phyloP scores from a whole-genome alignment of 129 eudicot species.

The Mikania micrantha region DNA sequence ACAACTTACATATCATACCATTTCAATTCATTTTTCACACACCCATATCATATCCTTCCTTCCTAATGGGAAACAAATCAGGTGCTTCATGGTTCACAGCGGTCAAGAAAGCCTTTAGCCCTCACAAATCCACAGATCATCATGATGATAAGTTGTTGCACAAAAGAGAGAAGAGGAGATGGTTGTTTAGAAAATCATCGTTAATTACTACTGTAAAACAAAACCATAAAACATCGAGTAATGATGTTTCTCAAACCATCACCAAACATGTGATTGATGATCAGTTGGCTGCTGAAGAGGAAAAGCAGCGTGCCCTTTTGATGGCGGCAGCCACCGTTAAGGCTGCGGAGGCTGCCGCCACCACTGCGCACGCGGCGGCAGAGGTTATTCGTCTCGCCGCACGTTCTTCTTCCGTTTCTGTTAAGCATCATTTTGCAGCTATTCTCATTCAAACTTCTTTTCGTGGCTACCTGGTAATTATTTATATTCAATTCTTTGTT shows the following conservation, averaged over 20 bases:
- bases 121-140: conserved; percentile 48
- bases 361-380: conserved; percentile 57
- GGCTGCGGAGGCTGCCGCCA: conserved; percentile 59
- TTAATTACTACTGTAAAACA: conserved; percentile 6
- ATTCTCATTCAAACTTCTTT: conserved; percentile 78
- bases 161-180: conserved; percentile 72
- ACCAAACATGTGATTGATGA: background rate
- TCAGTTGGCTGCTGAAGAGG: conserved; percentile 1
- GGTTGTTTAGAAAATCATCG: conserved; percentile 63
- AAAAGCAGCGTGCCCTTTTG: conserved; percentile 49
- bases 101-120: conserved; percentile 74
- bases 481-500: too few species aligned
- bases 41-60: background rate
- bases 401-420: conserved; percentile 31
- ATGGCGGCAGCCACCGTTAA: conserved; percentile 58
- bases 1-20: background rate
- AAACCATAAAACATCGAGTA: background rate
- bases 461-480: conserved; percentile 68
- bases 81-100: conserved; percentile 68
- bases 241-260: conserved; percentile 6
- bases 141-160: conserved; percentile 46
- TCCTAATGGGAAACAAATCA: conserved; percentile 58
- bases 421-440: conserved; percentile 55
- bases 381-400: conserved; percentile 47
- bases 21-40: too few species aligned